Evolutionary conservation across 2,329 filamentous ascomycete species (phyloP).

Genomic region (Basipetospora chlamydospora): DNA sequence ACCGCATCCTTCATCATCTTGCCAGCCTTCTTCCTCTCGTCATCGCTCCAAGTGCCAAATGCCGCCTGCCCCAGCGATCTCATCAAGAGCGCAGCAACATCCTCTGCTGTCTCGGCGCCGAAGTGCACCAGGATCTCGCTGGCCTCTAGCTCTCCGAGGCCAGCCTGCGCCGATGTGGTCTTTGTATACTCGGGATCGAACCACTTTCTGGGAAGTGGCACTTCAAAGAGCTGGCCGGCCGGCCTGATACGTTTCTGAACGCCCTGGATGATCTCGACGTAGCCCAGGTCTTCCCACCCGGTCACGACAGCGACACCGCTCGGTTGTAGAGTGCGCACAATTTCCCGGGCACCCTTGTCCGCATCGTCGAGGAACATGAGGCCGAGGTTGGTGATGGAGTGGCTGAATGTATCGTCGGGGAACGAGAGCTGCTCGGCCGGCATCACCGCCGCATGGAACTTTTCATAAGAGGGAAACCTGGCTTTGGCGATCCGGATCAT

Average conservation of each 20-base stretch:
- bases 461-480: background rate
- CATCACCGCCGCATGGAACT: constrained; percentile 8
- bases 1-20: background rate
- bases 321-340: constrained; percentile 18
- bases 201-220: background rate
- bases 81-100: background rate
- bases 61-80: background rate
- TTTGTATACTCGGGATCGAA: background rate
- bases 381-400: constrained; percentile 20
- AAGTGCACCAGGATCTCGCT: background rate
- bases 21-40: background rate
- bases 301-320: constrained; percentile 11
- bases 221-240: background rate
- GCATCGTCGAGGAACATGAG: constrained; percentile 17
- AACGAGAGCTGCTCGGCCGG: constrained; percentile 9
- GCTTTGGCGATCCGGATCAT: constrained; percentile 8
- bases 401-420: constrained; percentile 16
- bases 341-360: constrained; percentile 16
- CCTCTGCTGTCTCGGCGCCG: background rate
- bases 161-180: background rate
- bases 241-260: background rate
- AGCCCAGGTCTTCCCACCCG: background rate
- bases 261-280: background rate
- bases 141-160: background rate
- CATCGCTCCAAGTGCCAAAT: background rate